Percentiles rank a stretch among this genome's conserved stretches.
Evolutionary conservation across 495 filamentous ascomycete species (phyloP).

Genomic region (Entonaema liquescens): DNA sequence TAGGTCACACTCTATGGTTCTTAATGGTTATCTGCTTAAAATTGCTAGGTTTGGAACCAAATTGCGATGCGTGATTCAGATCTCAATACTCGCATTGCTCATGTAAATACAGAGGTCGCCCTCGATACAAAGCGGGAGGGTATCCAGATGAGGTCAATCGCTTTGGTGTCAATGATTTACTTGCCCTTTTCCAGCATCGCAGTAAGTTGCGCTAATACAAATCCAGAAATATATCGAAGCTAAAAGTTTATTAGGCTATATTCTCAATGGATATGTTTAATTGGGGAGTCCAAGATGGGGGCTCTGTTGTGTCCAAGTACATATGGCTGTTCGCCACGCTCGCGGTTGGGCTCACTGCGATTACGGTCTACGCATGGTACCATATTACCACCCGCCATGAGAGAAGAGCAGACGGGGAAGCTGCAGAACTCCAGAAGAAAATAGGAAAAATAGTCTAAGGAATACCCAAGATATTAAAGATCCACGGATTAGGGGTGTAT

Average conservation of each 20-base stretch:
- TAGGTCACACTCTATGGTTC: background rate
- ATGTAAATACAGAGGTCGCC: conserved; percentile 21
- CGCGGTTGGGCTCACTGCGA: background rate
- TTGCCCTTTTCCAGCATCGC: background rate
- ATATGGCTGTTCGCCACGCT: background rate
- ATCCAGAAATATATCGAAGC: background rate
- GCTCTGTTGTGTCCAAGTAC: background rate
- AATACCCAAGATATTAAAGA: no score
- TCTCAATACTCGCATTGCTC: conserved; percentile 28
- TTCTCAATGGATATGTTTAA: background rate
- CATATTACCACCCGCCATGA: background rate
- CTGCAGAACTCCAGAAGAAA: background rate
- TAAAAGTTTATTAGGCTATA: background rate
- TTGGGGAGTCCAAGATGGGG: background rate
- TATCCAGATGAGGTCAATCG: conserved; percentile 35
- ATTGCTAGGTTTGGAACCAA: conserved; percentile 32
- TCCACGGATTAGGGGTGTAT: no score
- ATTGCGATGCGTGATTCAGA: conserved; percentile 32
- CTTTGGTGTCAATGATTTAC: conserved; percentile 34
- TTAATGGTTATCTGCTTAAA: background rate
- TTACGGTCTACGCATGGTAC: background rate
- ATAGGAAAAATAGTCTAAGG: background rate
- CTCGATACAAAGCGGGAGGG: conserved; percentile 26
- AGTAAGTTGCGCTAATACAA: background rate
- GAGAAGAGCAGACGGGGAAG: background rate